A percentile compares a stretch with the other conserved stretches of the same genome.
Conservation (phyloP, 2,329 filamentous ascomycete genomes). For the Verticillium longisporum region DNA sequence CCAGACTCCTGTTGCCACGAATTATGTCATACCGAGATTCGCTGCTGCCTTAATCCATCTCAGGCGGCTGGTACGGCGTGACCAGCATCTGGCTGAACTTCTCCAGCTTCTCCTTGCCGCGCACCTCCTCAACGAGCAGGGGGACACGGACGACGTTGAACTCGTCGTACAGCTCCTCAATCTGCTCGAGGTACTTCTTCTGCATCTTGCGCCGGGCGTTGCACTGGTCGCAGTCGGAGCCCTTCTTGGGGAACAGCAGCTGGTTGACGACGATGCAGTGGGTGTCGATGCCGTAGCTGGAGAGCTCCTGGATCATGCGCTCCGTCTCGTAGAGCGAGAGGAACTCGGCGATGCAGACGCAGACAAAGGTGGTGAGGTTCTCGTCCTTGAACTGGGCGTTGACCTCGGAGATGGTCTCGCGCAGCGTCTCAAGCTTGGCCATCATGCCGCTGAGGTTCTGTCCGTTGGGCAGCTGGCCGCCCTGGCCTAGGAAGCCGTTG, state of each 20-base stretch:
- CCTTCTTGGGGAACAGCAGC: conserved; percentile 82
- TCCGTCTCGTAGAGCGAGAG: conserved; percentile 96
- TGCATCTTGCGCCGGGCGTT: conserved; percentile 96
- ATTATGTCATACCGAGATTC: background rate
- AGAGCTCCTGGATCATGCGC: conserved; percentile 98
- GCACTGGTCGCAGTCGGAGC: conserved; percentile 88
- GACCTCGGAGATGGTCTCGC: conserved; percentile 89
- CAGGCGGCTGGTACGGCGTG: conserved; percentile 65
- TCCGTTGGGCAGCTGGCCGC: conserved; percentile 74
- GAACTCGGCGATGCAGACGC: conserved; percentile 97
- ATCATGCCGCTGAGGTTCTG: conserved; percentile 88
- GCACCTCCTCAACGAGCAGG: conserved; percentile 86
- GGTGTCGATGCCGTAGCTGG: conserved; percentile 89
- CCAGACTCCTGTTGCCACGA: background rate
- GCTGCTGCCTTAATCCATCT: conserved; percentile 12
- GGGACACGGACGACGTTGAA: conserved; percentile 99
- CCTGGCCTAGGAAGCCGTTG: conserved; percentile 82
- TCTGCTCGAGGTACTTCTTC: conserved; percentile 98
- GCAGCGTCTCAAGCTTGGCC: conserved; percentile 87
- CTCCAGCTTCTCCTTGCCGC: conserved; percentile 89
- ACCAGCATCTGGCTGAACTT: conserved; percentile 84
- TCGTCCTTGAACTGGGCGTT: conserved; percentile 98
- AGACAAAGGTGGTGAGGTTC: conserved; percentile 92
- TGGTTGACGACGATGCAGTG: conserved; percentile 98
- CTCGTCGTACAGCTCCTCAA: conserved; percentile 96